Conservation (phyloP, 225 moss, liverwort and hornwort genomes). For the Thuidium tamariscinum region DNA sequence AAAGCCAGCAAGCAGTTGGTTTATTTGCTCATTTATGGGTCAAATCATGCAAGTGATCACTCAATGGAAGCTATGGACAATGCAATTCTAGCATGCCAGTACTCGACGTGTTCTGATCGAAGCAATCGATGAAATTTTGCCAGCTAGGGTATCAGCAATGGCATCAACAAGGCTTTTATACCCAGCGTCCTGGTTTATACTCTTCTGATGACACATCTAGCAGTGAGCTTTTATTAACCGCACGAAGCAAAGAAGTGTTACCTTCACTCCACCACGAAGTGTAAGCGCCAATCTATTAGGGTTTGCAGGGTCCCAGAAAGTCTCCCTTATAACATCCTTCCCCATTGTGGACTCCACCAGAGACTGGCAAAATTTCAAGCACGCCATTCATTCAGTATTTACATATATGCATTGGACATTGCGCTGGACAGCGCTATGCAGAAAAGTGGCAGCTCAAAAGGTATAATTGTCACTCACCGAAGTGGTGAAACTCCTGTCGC, state of each 20-base stretch:
- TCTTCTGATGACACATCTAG: neutral
- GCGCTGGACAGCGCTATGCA: too few species aligned
- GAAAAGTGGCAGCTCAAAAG: neutral
- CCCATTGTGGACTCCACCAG: slow-evolving; percentile 88
- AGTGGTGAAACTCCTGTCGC: slow-evolving; percentile 88
- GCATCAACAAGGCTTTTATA: neutral
- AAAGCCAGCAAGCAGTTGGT: neutral
- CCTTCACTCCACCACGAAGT: slow-evolving; percentile 75
- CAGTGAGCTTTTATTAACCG: neutral
- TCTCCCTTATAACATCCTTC: slow-evolving; percentile 48
- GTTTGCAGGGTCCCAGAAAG: slow-evolving; percentile 61
- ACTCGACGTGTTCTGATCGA: neutral
- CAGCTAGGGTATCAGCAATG: neutral
- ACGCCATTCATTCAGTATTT: neutral
- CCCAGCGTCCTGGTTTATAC: neutral
- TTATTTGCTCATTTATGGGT: neutral
- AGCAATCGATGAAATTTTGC: neutral
- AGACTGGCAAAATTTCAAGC: slow-evolving; percentile 33
- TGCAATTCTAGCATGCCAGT: neutral
- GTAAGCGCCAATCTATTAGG: slow-evolving; percentile 70
- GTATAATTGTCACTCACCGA: slow-evolving; percentile 29
- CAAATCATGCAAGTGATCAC: neutral
- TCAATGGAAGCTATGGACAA: neutral
- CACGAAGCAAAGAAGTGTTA: neutral
- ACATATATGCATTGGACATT: neutral